These are phyloP conservation scores for Shiraia bambusicola DNA, from an alignment of 2,329 filamentous ascomycete genomes.

Conservation along the genomic window DNA sequence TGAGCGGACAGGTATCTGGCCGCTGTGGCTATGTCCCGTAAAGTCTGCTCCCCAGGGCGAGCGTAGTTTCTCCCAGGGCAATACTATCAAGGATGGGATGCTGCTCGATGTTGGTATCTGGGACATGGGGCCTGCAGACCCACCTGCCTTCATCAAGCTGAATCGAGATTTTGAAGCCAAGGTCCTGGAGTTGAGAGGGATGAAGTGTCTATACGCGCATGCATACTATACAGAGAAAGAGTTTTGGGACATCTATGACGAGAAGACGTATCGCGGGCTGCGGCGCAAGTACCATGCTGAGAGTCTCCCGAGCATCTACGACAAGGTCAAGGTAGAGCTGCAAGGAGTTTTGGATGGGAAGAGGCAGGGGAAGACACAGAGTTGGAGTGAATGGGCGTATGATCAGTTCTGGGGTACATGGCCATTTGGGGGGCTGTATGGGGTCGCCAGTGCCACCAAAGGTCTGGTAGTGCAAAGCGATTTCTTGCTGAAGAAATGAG, in stretches of 20 bases:
- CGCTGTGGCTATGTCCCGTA: slow-evolving; percentile 61
- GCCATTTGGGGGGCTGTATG: slow-evolving; percentile 45
- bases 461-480: slow-evolving; percentile 35
- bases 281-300: slow-evolving; percentile 64
- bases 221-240: slow-evolving; percentile 75
- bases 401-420: slow-evolving; percentile 36
- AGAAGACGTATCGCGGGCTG: slow-evolving; percentile 62
- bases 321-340: slow-evolving; percentile 60
- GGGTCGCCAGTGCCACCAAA: slow-evolving; percentile 42
- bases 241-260: slow-evolving; percentile 68
- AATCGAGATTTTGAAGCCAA: slow-evolving; percentile 74
- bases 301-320: slow-evolving; percentile 66
- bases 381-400: slow-evolving; percentile 33
- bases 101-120: slow-evolving; percentile 63
- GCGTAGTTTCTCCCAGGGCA: slow-evolving; percentile 34
- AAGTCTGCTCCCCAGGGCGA: slow-evolving; percentile 29
- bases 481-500: slow-evolving; percentile 36
- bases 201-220: slow-evolving; percentile 88
- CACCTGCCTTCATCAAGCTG: slow-evolving; percentile 61
- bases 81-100: slow-evolving; percentile 31
- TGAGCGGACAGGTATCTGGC: slow-evolving; percentile 53
- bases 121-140: slow-evolving; percentile 67
- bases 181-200: slow-evolving; percentile 68
- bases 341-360: slow-evolving; percentile 34
- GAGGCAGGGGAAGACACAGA: slow-evolving; percentile 9